Evolutionary conservation across 2,329 filamentous ascomycete genomes (phyloP), one percentile per base, ranked within the genome.

Genomic region (Cytospora chrysosperma): DNA sequence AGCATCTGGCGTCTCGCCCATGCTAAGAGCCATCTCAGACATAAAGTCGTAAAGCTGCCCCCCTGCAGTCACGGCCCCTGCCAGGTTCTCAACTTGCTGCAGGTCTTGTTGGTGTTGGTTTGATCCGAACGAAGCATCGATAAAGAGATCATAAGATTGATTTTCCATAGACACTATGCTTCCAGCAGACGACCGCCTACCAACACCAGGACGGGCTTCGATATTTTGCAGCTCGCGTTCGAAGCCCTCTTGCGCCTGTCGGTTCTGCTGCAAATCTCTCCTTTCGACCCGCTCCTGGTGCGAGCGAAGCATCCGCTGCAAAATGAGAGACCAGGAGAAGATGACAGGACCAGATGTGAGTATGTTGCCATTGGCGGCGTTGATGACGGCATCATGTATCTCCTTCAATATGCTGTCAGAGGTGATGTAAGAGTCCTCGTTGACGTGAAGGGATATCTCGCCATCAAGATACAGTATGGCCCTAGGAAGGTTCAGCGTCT

Each of bases 261-360:
- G 82, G 66, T 86, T 85, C 59, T 86, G 78, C 19, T 85, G 74
- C 30, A 83, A 76, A 68, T 87, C 85, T 55, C 85, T 77, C 63
- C 82, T 81, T 71, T 90, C 87, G 47, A 85, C 85, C 53, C 88
- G 81, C 57, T 80, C 81, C 62, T 85, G 81, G 67, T 87, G 89
- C 15, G 85, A 84, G 50, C 85, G 77, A 68, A 86, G 85, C 77
- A 95, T 86, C 28, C 84, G 82, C 70, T 90, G 85, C 12, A 93
- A 80, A 28, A 97, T 84, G 55, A 94, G 79, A 4, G 88, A 87
- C 93, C 93, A 98, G 3, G 90, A 86, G 68, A 96, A 90, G 24
- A 92, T 83, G 21, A 91, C 86, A 1, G 92, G 91, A 61, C 85
- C 87, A 24, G 90, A 90, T 40, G 85, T 85, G 43, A 81, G 78